Evolutionary conservation across 257 asterid species (phyloP), one percentile per base, ranked within the genome.

Genomic region (Solanum bulbocastanum): DNA sequence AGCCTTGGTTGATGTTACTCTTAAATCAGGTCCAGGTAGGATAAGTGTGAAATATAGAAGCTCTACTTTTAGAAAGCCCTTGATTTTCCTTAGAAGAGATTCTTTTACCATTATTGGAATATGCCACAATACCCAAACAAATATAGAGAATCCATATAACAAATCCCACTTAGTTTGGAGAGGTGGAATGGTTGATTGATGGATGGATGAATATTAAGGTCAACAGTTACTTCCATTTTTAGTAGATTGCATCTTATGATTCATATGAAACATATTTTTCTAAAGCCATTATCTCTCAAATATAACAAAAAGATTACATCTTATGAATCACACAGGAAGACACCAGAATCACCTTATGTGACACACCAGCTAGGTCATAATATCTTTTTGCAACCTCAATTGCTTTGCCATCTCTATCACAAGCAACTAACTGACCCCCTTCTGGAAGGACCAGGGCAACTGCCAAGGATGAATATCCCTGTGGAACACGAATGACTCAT

Each of bases 401-500:
- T 56, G 95, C 90, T 90, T 84, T 93, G 27, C 93, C 92, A 42
- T 97, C 98, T 89, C 96, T 93, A 91, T 97, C 99, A 86, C 99
- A 97, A 2, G 98, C 99, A 88, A 97, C 92, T 84, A 97, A 89
- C 52, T 88, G 93, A 75, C 98, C 98, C 39, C 94, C 94, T 90
- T 93, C 93, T 25, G 98, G 98, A 83, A 97, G 94, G 87, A 93
- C 98, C 90, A 94, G 86, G 87, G 98, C 98, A 86, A 97, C 90
- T 37, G 98, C 98, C 73, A 97, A 91, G 75, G 98, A 97, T n/a
- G 99, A 97, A 93, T 97, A 97, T 40, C 99, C 99, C 98, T 95
- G 91, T 84, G 40, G 16, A 81, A 68, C 46, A 84, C 60, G 37
- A 84, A 56, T 15, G 44, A 69, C 40, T 85, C 39, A 60, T 44